phyloP scores from a whole-genome alignment of 345 rosid genomes.

The Garcia nutans region DNA sequence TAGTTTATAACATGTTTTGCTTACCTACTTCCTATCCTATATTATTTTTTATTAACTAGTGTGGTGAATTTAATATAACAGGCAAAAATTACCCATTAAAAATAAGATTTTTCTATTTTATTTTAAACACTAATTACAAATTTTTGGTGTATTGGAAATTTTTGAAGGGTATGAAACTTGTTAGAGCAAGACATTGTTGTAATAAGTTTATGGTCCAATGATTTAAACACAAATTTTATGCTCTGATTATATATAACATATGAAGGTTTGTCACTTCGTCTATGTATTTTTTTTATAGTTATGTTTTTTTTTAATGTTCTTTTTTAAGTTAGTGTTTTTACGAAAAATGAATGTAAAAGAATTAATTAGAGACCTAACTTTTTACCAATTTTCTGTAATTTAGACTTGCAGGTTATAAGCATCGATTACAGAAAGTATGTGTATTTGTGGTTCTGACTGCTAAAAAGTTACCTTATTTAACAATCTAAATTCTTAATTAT shows the following conservation, averaged over 20 bases:
- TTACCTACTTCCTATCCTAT: neutral
- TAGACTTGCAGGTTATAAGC: neutral
- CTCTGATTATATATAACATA: neutral
- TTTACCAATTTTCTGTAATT: neutral
- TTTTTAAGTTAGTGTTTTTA: neutral
- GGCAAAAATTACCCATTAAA: no score
- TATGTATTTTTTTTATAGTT: neutral
- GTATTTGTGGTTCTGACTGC: neutral
- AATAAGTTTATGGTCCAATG: no score
- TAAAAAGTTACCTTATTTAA: no score
- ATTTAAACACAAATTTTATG: no score
- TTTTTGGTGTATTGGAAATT: no score
- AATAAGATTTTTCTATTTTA: no score
- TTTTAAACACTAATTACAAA: no score
- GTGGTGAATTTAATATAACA: no score
- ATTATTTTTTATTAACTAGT: no score
- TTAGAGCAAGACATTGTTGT: no score
- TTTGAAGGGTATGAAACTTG: no score
- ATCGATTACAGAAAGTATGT: neutral
- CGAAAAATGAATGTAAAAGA: neutral
- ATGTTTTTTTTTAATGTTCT: neutral
- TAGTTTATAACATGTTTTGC: neutral
- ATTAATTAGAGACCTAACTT: neutral
- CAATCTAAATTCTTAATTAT: neutral
- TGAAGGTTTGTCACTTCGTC: neutral